Evolutionary conservation across 345 rosid species (phyloP).

Genomic region (Lumnitzera littorea): DNA sequence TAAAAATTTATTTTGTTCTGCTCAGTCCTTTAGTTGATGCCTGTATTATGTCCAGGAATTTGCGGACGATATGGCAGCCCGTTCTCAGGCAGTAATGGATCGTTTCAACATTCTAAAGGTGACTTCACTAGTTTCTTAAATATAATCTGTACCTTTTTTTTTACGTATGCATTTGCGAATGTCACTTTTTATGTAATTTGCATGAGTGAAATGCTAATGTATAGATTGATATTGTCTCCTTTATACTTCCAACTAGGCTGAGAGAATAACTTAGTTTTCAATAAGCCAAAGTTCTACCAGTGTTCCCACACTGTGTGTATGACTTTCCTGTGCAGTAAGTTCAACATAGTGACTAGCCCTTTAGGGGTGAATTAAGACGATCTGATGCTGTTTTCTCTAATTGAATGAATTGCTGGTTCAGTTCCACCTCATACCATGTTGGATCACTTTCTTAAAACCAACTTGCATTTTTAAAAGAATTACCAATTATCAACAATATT

Average conservation of each 20-base stretch:
- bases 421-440: no score
- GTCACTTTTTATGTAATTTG: not conserved
- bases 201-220: no score
- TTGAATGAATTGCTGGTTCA: no score
- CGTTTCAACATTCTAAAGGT: conserved; percentile 56
- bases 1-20: not conserved
- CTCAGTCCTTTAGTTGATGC: conserved; percentile 2
- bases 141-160: not conserved
- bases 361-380: no score
- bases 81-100: conserved; percentile 60
- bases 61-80: conserved; percentile 66
- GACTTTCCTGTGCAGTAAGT: no score
- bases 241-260: no score
- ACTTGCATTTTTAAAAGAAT: not conserved
- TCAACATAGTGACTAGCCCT: no score
- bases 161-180: not conserved
- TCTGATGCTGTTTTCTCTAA: no score
- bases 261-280: no score
- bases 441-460: not conserved
- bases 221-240: no score
- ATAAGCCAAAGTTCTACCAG: no score
- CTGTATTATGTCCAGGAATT: conserved; percentile 51
- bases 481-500: not conserved
- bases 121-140: conserved; percentile 5
- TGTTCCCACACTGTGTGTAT: no score